phyloP scores from a whole-genome alignment of 164 flowering plant species.

The Houttuynia cordata region DNA sequence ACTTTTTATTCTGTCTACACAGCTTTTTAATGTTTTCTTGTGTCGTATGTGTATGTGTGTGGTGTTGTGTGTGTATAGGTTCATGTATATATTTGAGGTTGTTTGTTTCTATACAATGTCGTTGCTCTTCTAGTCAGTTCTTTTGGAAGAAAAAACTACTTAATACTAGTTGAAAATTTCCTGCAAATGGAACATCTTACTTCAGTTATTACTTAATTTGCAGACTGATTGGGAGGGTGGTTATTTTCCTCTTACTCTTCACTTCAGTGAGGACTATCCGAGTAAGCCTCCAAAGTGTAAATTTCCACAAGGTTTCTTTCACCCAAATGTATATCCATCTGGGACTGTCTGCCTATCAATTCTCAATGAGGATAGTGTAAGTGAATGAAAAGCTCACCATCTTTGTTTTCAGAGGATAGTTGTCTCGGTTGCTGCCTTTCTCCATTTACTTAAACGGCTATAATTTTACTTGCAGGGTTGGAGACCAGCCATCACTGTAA shows the following conservation, averaged over 20 bases:
- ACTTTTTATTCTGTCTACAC: too few relatives aligned
- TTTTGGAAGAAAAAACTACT: background rate
- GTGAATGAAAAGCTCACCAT: constrained; percentile 12
- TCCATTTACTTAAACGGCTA: background rate
- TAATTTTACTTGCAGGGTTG: constrained; percentile 68
- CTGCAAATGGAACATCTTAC: background rate
- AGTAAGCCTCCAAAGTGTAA: constrained; percentile 98
- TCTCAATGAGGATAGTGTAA: constrained; percentile 91
- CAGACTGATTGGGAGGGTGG: constrained; percentile 99
- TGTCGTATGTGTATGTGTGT: too few relatives aligned
- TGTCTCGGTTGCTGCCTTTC: background rate
- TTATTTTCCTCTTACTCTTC: constrained; percentile 57
- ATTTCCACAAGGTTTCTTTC: constrained; percentile 88
- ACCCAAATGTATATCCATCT: constrained; percentile 95
- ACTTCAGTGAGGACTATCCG: constrained; percentile 89
- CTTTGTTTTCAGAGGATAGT: background rate
- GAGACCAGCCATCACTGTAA: constrained; percentile 98
- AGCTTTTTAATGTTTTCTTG: too few relatives aligned
- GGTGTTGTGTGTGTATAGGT: too few relatives aligned
- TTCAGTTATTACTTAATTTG: constrained; percentile 4
- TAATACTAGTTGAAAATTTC: too few relatives aligned
- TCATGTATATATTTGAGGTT: too few relatives aligned
- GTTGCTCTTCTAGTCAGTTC: background rate
- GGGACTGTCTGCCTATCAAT: constrained; percentile 94
- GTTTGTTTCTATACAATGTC: too few relatives aligned